These are phyloP conservation scores for Leccinum pachyderme DNA, from an alignment of 1,284 basidiomycete genomes.

Conservation along the genomic window DNA sequence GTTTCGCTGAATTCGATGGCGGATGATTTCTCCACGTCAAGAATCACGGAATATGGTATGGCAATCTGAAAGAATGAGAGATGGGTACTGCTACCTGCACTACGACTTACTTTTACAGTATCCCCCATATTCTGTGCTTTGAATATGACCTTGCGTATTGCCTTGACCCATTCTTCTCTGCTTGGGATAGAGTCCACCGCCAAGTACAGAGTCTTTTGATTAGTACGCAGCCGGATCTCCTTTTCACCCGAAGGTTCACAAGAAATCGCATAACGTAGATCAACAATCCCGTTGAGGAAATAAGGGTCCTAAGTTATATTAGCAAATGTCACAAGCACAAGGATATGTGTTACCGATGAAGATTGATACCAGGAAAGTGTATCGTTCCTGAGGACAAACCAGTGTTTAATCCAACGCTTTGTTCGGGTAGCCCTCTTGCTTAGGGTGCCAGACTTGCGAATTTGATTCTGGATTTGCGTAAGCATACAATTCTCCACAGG, in stretches of 20 bases:
- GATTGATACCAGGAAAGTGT: constrained; percentile 93
- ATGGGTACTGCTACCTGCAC: background rate
- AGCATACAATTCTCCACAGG: constrained; percentile 4
- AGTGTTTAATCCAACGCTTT: constrained; percentile 88
- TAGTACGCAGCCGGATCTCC: constrained; percentile 77
- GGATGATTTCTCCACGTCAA: constrained; percentile 85
- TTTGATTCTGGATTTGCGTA: constrained; percentile 60
- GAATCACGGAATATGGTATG: constrained; percentile 86
- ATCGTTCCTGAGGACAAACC: constrained; percentile 93
- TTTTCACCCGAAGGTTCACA: constrained; percentile 78
- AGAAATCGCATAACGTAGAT: constrained; percentile 87
- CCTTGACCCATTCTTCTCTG: constrained; percentile 91
- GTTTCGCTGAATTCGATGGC: constrained; percentile 94
- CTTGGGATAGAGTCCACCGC: constrained; percentile 78
- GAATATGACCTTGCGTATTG: constrained; percentile 88
- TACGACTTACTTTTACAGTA: constrained; percentile 72
- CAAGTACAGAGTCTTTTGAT: constrained; percentile 71
- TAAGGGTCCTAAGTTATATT: constrained; percentile 75
- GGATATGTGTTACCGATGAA: constrained; percentile 58
- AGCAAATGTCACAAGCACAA: constrained; percentile 9
- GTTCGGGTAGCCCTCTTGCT: constrained; percentile 83
- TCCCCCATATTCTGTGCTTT: constrained; percentile 96
- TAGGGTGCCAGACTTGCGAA: constrained; percentile 83
- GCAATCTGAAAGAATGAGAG: constrained; percentile 63
- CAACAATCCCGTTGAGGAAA: constrained; percentile 93